Base-by-base conservation (phyloP, 441 rosid genomes). In the Adansonia madagascariensis region DNA sequence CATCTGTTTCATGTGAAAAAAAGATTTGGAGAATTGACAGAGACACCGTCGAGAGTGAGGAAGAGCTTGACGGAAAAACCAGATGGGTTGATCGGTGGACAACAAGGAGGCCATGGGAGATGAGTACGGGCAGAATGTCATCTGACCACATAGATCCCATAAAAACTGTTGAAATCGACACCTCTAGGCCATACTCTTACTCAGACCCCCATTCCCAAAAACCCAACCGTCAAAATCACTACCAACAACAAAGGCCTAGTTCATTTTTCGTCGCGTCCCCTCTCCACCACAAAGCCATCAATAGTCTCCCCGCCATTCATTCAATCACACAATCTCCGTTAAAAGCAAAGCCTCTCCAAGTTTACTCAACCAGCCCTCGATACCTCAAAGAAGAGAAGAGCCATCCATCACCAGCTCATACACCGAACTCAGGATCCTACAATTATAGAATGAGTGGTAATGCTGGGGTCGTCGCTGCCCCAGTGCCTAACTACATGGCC, bases 401-500 rank as follows among this genome's bases (percentile, higher is more conserved):
- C 57, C 41, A 65, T 62, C 74, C 71, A 49, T 18, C 57, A 24
- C 85, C 22, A 17, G 57, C 75, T 44, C 47, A 79, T 55, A 72
- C 49, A 20, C 78, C 60, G 4, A 62, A 39, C 55, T 6, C 69
- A 15, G 59, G 56, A 35, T 43, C 39, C 15, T 14, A 49, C n/a
- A 3, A 20, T 63, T 72, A 71, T 59, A 75, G 56, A 61, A 66
- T 67, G 62, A 6, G 80, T 60, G 52, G 74, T 52, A 75, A 22
- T 61, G 65, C 77, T 41, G 49, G 77, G 49, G 57, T 71, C 49
- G 72, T 27, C 35, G 35, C 35, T 56, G 71, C 76, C 22, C 41
- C 81, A n/a, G 17, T 11, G 57, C 91, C 93, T 1, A 83, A 79
- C 80, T 89, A 89, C 78, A 90, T 88, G 91, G 83, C 88, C 1